phyloP scores from a whole-genome alignment of 2,329 filamentous ascomycete genomes.

The Conoideocrella luteorostrata region DNA sequence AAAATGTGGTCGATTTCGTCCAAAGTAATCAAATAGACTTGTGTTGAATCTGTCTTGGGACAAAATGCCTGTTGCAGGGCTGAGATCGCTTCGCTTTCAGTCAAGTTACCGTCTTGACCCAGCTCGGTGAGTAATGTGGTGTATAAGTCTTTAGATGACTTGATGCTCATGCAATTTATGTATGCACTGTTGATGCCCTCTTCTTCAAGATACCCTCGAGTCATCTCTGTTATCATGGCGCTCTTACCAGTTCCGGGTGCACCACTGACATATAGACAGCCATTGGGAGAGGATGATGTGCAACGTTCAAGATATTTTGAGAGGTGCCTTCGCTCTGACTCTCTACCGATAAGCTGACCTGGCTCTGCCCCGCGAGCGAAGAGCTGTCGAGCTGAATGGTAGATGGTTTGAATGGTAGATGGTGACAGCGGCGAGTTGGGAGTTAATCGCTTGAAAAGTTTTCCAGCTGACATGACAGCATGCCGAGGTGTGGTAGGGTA shows the following conservation, averaged over 20 bases:
- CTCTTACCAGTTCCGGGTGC: constrained; percentile 96
- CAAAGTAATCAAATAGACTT: constrained; percentile 74
- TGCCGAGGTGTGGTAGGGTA: constrained; percentile 76
- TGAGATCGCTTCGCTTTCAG: constrained; percentile 61
- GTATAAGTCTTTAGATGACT: constrained; percentile 80
- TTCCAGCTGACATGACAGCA: constrained; percentile 70
- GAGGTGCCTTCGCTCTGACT: constrained; percentile 60
- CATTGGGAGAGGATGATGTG: constrained; percentile 54
- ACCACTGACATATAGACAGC: constrained; percentile 91
- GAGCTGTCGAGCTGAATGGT: constrained; percentile 78
- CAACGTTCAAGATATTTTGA: constrained; percentile 61
- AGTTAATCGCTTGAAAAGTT: constrained; percentile 69
- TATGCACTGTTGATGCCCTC: constrained; percentile 62
- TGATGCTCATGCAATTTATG: constrained; percentile 97
- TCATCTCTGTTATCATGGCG: constrained; percentile 80
- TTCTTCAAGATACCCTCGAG: constrained; percentile 47
- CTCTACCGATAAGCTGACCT: constrained; percentile 70
- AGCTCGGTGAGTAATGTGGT: constrained; percentile 68
- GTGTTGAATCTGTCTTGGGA: constrained; percentile 47
- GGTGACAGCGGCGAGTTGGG: constrained; percentile 70
- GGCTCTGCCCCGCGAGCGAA: constrained; percentile 77
- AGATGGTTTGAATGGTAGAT: constrained; percentile 65
- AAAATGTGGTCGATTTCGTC: constrained; percentile 96
- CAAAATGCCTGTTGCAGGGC: constrained; percentile 67
- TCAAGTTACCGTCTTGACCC: constrained; percentile 49